phyloP scores from a whole-genome alignment of 2,329 filamentous ascomycete genomes.

The Stachybotrys elegans region DNA sequence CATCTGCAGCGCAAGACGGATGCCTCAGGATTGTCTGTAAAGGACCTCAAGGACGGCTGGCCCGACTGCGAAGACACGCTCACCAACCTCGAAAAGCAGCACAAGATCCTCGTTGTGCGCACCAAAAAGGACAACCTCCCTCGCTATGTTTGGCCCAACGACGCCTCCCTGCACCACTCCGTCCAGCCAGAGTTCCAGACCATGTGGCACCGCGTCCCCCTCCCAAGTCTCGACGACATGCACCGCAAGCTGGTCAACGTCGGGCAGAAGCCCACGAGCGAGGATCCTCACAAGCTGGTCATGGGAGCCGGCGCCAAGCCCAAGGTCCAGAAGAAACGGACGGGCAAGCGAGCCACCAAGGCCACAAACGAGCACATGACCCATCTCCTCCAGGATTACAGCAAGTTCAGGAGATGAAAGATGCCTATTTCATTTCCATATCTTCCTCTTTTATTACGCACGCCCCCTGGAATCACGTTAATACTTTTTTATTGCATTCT shows the following conservation, averaged over 20 bases:
- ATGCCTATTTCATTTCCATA: too few relatives aligned
- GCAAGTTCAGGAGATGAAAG: constrained; percentile 37
- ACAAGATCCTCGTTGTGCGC: constrained; percentile 78
- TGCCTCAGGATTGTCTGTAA: constrained; percentile 75
- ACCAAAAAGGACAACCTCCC: constrained; percentile 90
- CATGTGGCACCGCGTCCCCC: constrained; percentile 76
- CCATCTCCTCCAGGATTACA: constrained; percentile 72
- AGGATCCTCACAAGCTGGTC: constrained; percentile 56
- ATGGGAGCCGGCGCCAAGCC: constrained; percentile 44
- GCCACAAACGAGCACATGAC: constrained; percentile 86
- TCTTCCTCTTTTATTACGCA: too few relatives aligned
- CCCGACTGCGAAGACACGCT: constrained; percentile 76
- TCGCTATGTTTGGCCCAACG: constrained; percentile 83
- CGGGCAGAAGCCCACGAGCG: constrained; percentile 79
- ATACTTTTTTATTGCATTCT: too few relatives aligned
- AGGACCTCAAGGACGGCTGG: constrained; percentile 96
- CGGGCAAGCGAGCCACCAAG: constrained; percentile 65
- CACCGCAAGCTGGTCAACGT: constrained; percentile 71
- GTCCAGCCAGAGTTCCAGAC: constrained; percentile 79
- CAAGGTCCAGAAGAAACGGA: constrained; percentile 70
- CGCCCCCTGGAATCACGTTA: too few relatives aligned
- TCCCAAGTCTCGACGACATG: constrained; percentile 73
- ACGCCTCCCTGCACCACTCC: constrained; percentile 66
- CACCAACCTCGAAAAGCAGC: constrained; percentile 68
- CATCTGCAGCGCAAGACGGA: constrained; percentile 79